Evolutionary conservation across 1,139 yeast genomes (phyloP).

Genomic region (Zygotorulaspora mrakii): DNA sequence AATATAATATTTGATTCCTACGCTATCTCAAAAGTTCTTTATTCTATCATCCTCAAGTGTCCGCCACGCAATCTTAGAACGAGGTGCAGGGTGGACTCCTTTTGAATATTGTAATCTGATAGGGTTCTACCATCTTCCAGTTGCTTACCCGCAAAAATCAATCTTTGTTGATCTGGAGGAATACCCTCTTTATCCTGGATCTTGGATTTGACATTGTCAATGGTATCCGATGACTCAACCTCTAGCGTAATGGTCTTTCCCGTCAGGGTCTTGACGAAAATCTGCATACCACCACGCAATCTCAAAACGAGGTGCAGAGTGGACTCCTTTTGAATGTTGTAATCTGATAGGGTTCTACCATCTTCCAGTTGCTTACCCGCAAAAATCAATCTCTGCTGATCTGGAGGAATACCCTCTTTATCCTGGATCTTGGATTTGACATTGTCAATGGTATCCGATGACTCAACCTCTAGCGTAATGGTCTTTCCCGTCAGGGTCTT

Average conservation of each 20-base stretch:
- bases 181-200: conserved; percentile 98
- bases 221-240: conserved; percentile 70
- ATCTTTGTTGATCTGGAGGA: conserved; percentile 98
- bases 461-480: conserved; percentile 64
- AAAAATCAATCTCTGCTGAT: conserved; percentile 95
- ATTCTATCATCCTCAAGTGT: conserved; percentile 52
- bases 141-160: conserved; percentile 98
- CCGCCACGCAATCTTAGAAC: conserved; percentile 62
- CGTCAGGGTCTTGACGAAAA: conserved; percentile 58
- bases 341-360: conserved; percentile 82
- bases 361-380: conserved; percentile 95
- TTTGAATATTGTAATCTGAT: conserved; percentile 65
- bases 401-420: conserved; percentile 98
- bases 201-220: conserved; percentile 90
- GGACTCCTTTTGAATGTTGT: conserved; percentile 88
- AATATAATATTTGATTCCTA: not conserved
- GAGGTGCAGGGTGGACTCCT: conserved; percentile 57
- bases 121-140: conserved; percentile 65
- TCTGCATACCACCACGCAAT: conserved; percentile 80
- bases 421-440: conserved; percentile 98
- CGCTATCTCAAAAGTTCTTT: not conserved
- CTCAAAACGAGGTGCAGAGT: conserved; percentile 81
- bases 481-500: too few species aligned
- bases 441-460: conserved; percentile 68
- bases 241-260: conserved; percentile 71